phyloP scores from a whole-genome alignment of 2,329 filamentous ascomycete genomes.

The Allantophomopsis lycopodina region DNA sequence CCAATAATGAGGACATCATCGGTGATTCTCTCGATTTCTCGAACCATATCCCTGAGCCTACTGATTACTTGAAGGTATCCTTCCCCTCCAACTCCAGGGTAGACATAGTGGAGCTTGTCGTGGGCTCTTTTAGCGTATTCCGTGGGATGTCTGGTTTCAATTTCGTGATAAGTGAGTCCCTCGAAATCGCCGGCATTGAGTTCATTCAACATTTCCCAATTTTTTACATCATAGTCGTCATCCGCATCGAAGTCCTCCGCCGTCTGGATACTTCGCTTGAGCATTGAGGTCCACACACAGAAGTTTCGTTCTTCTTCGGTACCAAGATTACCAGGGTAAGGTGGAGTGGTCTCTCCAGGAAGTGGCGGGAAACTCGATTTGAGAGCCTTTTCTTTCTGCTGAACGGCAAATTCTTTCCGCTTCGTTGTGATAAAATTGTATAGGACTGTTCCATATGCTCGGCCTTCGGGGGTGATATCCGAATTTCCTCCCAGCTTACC shows the following conservation, averaged over 20 bases:
- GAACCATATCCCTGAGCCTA: slow-evolving; percentile 85
- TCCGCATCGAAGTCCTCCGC: slow-evolving; percentile 80
- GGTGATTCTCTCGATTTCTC: slow-evolving; percentile 93
- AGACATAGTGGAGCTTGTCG: slow-evolving; percentile 93
- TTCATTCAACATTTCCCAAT: slow-evolving; percentile 97
- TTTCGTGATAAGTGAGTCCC: slow-evolving; percentile 87
- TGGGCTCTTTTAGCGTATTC: slow-evolving; percentile 69
- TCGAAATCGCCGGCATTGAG: slow-evolving; percentile 89
- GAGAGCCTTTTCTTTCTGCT: slow-evolving; percentile 66
- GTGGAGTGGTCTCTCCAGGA: slow-evolving; percentile 84
- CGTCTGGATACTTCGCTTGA: slow-evolving; percentile 78
- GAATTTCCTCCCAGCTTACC: slow-evolving; percentile 91
- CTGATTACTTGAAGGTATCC: slow-evolving; percentile 96
- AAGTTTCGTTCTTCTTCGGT: slow-evolving; percentile 74
- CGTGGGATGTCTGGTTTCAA: slow-evolving; percentile 61
- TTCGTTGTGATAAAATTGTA: slow-evolving; percentile 75
- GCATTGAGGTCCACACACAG: slow-evolving; percentile 97
- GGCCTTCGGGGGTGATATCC: slow-evolving; percentile 66
- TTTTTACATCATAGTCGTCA: slow-evolving; percentile 91
- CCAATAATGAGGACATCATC: slow-evolving; percentile 89
- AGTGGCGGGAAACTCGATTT: slow-evolving; percentile 77
- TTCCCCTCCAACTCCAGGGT: slow-evolving; percentile 89
- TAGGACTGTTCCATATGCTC: slow-evolving; percentile 65
- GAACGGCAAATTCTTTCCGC: slow-evolving; percentile 67
- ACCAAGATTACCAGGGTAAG: slow-evolving; percentile 71